Percentiles rank a stretch among this genome's conserved stretches.
phyloP scores from a whole-genome alignment of 441 rosid species.

The Manihot esculenta region DNA sequence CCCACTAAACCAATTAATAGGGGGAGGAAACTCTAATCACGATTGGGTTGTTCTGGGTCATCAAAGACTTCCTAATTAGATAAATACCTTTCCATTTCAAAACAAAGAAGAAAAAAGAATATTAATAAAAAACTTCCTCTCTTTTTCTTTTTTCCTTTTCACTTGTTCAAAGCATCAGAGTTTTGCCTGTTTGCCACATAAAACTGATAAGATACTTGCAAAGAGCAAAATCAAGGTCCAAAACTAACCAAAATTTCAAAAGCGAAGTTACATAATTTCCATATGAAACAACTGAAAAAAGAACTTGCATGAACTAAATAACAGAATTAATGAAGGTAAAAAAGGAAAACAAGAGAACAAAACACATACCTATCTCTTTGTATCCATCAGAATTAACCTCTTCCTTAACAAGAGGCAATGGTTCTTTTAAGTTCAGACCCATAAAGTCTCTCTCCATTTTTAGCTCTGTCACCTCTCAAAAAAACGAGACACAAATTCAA shows the following conservation, averaged over 20 bases:
- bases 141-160: no score
- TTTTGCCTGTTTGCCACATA: conserved; percentile 10
- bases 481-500: conserved; percentile 12
- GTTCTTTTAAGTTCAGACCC: conserved; percentile 58
- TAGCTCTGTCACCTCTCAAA: no score
- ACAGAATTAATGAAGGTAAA: neutral
- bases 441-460: conserved; percentile 86
- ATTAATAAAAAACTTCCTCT: neutral
- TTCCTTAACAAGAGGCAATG: conserved; percentile 47
- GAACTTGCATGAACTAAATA: conserved; percentile 7
- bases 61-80: conserved; percentile 1
- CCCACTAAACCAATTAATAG: neutral
- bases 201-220: neutral
- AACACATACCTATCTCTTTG: conserved; percentile 46
- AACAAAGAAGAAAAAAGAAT: neutral
- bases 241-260: conserved; percentile 3
- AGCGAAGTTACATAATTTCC: neutral
- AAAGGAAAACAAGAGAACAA: conserved; percentile 4
- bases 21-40: neutral
- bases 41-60: conserved; percentile 12
- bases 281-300: neutral
- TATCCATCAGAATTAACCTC: conserved; percentile 46
- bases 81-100: neutral
- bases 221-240: conserved; percentile 3
- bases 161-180: neutral